Percentiles rank a stretch among this genome's conserved stretches.
phyloP scores from a whole-genome alignment of 2,329 filamentous ascomycete species.

The Drechmeria coniospora region DNA sequence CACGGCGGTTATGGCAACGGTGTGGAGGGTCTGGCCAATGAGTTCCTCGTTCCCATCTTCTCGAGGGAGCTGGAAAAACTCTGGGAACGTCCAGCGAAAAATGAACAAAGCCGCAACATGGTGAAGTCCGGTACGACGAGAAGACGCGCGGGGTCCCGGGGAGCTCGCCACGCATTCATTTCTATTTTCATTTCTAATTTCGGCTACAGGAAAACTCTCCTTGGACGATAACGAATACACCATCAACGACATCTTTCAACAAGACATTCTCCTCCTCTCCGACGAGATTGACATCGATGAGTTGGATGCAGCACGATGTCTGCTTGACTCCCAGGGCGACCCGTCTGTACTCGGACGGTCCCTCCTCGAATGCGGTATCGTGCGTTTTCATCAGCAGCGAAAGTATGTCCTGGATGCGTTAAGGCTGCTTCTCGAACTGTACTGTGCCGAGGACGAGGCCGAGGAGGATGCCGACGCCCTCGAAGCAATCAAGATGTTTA shows the following conservation, averaged over 20 bases:
- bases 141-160: too few species aligned
- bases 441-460: constrained; percentile 40
- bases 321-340: constrained; percentile 59
- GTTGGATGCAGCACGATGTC: constrained; percentile 61
- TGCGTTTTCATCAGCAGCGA: constrained; percentile 76
- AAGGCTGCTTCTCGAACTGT: constrained; percentile 60
- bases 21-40: constrained; percentile 54
- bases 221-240: constrained; percentile 59
- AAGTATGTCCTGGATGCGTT: constrained; percentile 72
- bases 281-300: constrained; percentile 88
- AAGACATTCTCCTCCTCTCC: constrained; percentile 64
- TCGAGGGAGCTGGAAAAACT: constrained; percentile 56
- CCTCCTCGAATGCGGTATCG: constrained; percentile 62
- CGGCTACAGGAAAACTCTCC: constrained; percentile 53
- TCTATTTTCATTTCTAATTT: too few species aligned
- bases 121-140: constrained; percentile 55
- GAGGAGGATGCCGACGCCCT: constrained; percentile 22
- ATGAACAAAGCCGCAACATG: constrained; percentile 55
- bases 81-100: constrained; percentile 61
- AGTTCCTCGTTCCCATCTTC: constrained; percentile 54
- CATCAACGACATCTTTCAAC: constrained; percentile 77
- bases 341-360: constrained; percentile 54
- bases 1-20: constrained; percentile 47
- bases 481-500: constrained; percentile 19
- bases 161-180: too few species aligned